Evolutionary conservation across 2,329 filamentous ascomycete genomes (phyloP).

Genomic region (Colletotrichum tofieldiae): DNA sequence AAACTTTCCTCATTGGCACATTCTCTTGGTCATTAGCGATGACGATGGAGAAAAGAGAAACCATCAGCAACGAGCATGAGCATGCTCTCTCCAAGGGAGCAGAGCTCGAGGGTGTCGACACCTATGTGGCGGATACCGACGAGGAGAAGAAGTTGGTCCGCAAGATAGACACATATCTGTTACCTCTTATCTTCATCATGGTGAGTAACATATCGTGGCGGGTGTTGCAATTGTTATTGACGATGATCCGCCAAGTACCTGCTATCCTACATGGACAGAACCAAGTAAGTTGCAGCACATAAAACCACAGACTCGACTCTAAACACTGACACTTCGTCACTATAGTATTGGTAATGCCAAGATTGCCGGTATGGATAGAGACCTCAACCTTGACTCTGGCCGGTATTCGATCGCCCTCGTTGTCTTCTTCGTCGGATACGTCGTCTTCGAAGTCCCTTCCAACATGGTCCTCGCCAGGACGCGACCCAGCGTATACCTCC

Average conservation of each 20-base stretch:
- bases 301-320: not conserved
- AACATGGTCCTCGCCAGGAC: conserved; percentile 77
- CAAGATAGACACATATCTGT: conserved; percentile 58
- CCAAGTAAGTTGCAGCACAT: conserved; percentile 55
- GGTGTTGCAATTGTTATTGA: not conserved
- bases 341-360: conserved; percentile 68
- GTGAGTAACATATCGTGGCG: not conserved
- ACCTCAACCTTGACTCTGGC: conserved; percentile 67
- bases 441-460: conserved; percentile 75
- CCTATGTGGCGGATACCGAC: conserved; percentile 49
- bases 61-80: conserved; percentile 27
- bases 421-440: conserved; percentile 81
- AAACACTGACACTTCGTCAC: conserved; percentile 39
- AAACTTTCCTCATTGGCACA: not conserved
- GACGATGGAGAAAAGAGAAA: conserved; percentile 44
- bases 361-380: conserved; percentile 63
- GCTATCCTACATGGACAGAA: conserved; percentile 72
- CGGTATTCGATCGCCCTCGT: conserved; percentile 73
- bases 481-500: conserved; percentile 75
- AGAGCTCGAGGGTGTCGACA: conserved; percentile 36
- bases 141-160: conserved; percentile 54
- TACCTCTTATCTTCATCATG: conserved; percentile 67
- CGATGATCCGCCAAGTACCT: conserved; percentile 53
- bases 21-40: not conserved
- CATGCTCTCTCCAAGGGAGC: conserved; percentile 28